Evolutionary conservation across 257 asterid genomes (phyloP).

Genomic region (Anisodus acutangulus): DNA sequence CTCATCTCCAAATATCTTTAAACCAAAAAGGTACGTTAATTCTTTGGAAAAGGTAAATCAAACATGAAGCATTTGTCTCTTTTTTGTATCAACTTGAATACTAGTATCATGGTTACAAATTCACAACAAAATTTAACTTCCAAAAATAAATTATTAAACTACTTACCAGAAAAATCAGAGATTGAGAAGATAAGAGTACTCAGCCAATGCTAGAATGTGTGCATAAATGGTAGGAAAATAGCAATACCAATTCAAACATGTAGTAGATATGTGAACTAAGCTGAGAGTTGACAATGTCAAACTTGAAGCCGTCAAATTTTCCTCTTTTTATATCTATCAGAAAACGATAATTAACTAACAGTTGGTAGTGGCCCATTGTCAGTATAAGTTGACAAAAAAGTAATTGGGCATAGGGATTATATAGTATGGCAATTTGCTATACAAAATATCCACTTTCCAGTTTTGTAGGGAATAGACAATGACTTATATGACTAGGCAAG

Average conservation of each 20-base stretch:
- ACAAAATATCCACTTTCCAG: not conserved
- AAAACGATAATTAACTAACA: not conserved
- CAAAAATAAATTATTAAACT: too few relatives aligned
- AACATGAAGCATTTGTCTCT: too few relatives aligned
- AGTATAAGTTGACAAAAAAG: not conserved
- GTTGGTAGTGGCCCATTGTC: not conserved
- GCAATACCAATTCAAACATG: not conserved
- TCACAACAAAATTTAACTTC: too few relatives aligned
- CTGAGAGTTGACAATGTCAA: not conserved
- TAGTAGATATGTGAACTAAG: not conserved
- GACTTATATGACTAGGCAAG: not conserved
- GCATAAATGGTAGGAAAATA: not conserved
- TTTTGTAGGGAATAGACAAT: constrained; percentile 4
- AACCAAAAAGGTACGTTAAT: not conserved
- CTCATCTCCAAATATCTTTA: not conserved
- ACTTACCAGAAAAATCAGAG: too few relatives aligned
- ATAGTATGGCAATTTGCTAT: constrained; percentile 9
- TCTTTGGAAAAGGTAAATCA: too few relatives aligned
- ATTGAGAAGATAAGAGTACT: not conserved
- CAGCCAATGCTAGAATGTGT: not conserved
- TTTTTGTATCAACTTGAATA: too few relatives aligned
- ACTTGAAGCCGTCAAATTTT: constrained; percentile 16
- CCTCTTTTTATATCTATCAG: not conserved
- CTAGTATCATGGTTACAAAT: too few relatives aligned
- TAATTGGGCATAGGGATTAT: not conserved